Evolutionary conservation across 2,329 filamentous ascomycete genomes (phyloP).

Genomic region (Fusarium beomiforme): DNA sequence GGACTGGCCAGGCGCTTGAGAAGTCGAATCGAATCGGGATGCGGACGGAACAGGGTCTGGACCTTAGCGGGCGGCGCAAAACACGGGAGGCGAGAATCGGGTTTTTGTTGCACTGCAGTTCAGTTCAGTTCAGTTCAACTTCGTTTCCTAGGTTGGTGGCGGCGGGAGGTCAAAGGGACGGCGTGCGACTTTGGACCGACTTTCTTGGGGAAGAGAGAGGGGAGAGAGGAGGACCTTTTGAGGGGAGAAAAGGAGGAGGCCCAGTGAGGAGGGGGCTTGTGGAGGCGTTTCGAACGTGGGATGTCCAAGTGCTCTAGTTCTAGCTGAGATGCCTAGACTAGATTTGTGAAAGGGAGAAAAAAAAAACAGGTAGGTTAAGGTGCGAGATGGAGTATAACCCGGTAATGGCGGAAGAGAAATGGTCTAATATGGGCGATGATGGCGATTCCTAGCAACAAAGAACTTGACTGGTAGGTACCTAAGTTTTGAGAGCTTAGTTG

Average conservation of each 20-base stretch:
- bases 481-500: not conserved
- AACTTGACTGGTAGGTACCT: not conserved
- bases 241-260: slow-evolving; percentile 31
- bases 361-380: not conserved
- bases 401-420: not conserved
- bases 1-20: slow-evolving; percentile 25
- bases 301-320: slow-evolving; percentile 28
- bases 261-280: slow-evolving; percentile 27
- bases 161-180: slow-evolving; percentile 31
- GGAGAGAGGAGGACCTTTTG: slow-evolving; percentile 29
- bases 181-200: slow-evolving; percentile 21
- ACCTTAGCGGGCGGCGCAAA: slow-evolving; percentile 37
- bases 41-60: slow-evolving; percentile 37
- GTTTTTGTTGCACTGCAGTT: slow-evolving; percentile 17
- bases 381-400: not conserved
- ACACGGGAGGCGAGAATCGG: slow-evolving; percentile 39
- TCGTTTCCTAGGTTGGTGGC: slow-evolving; percentile 25
- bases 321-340: not conserved
- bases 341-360: not conserved
- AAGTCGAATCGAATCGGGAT: slow-evolving; percentile 36
- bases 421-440: not conserved
- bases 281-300: slow-evolving; percentile 33
- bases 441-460: not conserved
- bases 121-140: slow-evolving; percentile 17
- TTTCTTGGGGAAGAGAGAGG: slow-evolving; percentile 24